phyloP scores from a whole-genome alignment of 257 asterid species.

The Scutellaria barbata region DNA sequence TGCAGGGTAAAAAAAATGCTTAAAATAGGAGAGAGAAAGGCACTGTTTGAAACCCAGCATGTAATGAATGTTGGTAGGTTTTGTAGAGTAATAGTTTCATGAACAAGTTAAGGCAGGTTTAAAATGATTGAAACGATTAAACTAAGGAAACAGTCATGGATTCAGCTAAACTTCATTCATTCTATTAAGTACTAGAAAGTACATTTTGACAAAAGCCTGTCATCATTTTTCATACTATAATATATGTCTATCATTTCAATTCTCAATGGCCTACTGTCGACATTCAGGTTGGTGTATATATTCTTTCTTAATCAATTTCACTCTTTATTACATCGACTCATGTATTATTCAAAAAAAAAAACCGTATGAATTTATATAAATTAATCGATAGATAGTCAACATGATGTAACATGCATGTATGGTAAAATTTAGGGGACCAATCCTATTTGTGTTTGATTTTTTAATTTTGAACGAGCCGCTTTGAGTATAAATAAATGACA shows the following conservation, averaged over 20 bases:
- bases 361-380: too few relatives aligned
- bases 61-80: conserved; percentile 6
- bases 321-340: too few relatives aligned
- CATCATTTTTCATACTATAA: neutral
- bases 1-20: conserved; percentile 25
- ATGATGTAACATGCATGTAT: too few relatives aligned
- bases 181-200: conserved; percentile 9
- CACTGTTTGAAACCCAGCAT: conserved; percentile 25
- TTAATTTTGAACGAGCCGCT: too few relatives aligned
- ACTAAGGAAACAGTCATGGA: neutral
- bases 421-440: too few relatives aligned
- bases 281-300: too few relatives aligned
- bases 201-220: conserved; percentile 11
- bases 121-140: conserved; percentile 25
- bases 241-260: too few relatives aligned
- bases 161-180: conserved; percentile 32
- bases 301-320: neutral
- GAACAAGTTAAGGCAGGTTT: conserved; percentile 29
- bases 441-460: too few relatives aligned
- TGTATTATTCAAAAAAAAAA: too few relatives aligned
- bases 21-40: conserved; percentile 21
- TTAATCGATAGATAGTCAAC: too few relatives aligned
- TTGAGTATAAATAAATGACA: too few relatives aligned
- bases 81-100: conserved; percentile 30
- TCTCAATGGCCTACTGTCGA: neutral